Percentiles rank a stretch among this genome's conserved stretches.
phyloP scores from a whole-genome alignment of 164 flowering plant species.

The Macadamia tetraphylla region DNA sequence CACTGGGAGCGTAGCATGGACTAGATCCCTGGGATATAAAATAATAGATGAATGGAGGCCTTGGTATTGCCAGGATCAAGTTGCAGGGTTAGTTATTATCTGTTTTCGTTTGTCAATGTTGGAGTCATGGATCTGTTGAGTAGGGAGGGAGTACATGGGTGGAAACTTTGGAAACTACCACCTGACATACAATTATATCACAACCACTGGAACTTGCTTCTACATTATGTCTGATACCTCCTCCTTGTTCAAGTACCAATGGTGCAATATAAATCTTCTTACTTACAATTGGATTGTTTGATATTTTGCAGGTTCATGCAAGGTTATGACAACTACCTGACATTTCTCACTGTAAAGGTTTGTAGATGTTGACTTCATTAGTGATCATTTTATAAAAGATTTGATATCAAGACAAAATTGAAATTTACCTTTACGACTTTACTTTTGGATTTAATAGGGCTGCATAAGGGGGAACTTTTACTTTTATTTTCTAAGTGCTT shows the following conservation, averaged over 20 bases:
- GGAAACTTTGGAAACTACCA: background rate
- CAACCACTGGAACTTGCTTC: background rate
- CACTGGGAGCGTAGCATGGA: conserved; percentile 92
- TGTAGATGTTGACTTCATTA: background rate
- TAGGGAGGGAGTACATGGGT: background rate
- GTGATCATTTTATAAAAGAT: background rate
- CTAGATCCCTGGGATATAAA: conserved; percentile 71
- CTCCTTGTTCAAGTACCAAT: too few species aligned
- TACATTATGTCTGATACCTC: background rate
- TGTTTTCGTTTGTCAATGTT: background rate
- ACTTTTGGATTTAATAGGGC: too few species aligned
- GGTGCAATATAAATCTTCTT: background rate
- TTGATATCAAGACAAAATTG: too few species aligned
- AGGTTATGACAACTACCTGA: conserved; percentile 78
- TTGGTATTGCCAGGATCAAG: conserved; percentile 60
- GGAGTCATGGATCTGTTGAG: background rate
- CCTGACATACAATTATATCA: too few species aligned
- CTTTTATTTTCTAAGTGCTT: too few species aligned
- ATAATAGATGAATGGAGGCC: conserved; percentile 83
- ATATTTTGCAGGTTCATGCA: conserved; percentile 53
- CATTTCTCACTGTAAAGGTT: conserved; percentile 85
- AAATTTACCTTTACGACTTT: too few species aligned
- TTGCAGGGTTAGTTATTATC: conserved; percentile 64
- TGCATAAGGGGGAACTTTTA: too few species aligned
- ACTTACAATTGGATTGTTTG: background rate